Conservation (phyloP, 805 yeast species). For the Hanseniaspora pseudoguilliermondii region DNA sequence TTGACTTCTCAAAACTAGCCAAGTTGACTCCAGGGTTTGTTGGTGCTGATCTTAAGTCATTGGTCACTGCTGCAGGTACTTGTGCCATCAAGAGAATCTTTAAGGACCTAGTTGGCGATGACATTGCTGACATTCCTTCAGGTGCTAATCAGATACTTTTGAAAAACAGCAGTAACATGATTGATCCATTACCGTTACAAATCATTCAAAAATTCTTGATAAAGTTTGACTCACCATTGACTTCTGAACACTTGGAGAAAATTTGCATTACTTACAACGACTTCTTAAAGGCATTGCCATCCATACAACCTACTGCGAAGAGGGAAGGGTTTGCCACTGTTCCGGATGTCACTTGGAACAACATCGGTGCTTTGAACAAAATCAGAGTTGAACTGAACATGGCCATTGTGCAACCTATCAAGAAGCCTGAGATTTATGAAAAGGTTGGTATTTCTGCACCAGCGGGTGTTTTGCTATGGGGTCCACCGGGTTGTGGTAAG, state of each 20-base stretch:
- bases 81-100: slow-evolving; percentile 88
- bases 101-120: slow-evolving; percentile 32
- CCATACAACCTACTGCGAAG: slow-evolving; percentile 92
- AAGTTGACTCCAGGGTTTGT: slow-evolving; percentile 94
- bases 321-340: slow-evolving; percentile 98
- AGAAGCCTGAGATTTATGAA: slow-evolving; percentile 76
- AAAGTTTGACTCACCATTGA: slow-evolving; percentile 68
- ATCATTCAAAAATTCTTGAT: slow-evolving; percentile 61
- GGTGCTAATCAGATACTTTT: slow-evolving; percentile 16
- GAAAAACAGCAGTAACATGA: slow-evolving; percentile 27
- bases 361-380: slow-evolving; percentile 76
- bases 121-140: slow-evolving; percentile 14
- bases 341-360: slow-evolving; percentile 93
- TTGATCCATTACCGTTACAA: slow-evolving; percentile 34
- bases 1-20: slow-evolving; percentile 64
- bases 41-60: slow-evolving; percentile 91
- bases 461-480: slow-evolving; percentile 95
- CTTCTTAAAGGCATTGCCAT: slow-evolving; percentile 73
- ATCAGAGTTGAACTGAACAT: slow-evolving; percentile 83
- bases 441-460: slow-evolving; percentile 93
- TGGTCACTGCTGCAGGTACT: slow-evolving; percentile 90
- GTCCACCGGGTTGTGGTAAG: slow-evolving; percentile 99
- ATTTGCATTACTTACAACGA: slow-evolving; percentile 67
- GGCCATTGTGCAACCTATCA: slow-evolving; percentile 96
- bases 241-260: slow-evolving; percentile 61